Percentiles rank a stretch among this genome's conserved stretches.
phyloP scores from a whole-genome alignment of 2,329 filamentous ascomycete species.

The Diaporthe amygdali region DNA sequence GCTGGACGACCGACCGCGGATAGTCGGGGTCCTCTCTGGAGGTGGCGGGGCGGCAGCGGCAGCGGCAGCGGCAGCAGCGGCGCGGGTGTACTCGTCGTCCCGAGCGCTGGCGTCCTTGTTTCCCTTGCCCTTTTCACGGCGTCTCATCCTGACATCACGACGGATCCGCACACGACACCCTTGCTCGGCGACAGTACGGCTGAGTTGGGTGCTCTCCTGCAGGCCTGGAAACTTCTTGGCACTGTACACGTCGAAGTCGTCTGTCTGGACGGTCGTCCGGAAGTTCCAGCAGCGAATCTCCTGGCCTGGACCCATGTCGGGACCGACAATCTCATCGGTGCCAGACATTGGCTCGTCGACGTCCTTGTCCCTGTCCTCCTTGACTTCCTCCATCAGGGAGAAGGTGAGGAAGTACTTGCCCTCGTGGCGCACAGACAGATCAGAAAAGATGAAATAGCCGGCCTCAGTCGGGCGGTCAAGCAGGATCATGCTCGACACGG shows the following conservation, averaged over 20 bases:
- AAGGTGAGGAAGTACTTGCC: conserved; percentile 91
- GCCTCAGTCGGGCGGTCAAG: conserved; percentile 81
- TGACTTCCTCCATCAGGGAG: conserved; percentile 91
- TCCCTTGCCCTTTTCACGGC: conserved; percentile 55
- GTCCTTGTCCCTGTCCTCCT: conserved; percentile 82
- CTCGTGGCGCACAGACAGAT: conserved; percentile 94
- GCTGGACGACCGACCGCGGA: conserved; percentile 39
- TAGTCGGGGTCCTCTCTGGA: conserved; percentile 36
- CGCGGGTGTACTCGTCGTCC: conserved; percentile 37
- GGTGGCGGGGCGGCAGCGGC: conserved; percentile 10
- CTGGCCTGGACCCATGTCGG: conserved; percentile 28
- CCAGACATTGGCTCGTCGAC: conserved; percentile 41
- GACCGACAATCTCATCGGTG: conserved; percentile 39
- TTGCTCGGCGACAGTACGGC: conserved; percentile 92
- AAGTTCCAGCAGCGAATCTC: conserved; percentile 21
- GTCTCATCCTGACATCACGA: conserved; percentile 65
- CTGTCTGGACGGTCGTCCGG: conserved; percentile 63
- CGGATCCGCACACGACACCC: conserved; percentile 95
- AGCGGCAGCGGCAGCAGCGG: conserved; percentile 26
- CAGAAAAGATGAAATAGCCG: conserved; percentile 97
- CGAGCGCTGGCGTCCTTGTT: conserved; percentile 32
- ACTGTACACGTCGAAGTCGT: conserved; percentile 87
- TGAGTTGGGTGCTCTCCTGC: conserved; percentile 85
- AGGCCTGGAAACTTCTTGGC: conserved; percentile 98
- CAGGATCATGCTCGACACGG: conserved; percentile 94